Conservation (phyloP, 192 early-diverging fungal genomes). For the Coemansia furcata region DNA sequence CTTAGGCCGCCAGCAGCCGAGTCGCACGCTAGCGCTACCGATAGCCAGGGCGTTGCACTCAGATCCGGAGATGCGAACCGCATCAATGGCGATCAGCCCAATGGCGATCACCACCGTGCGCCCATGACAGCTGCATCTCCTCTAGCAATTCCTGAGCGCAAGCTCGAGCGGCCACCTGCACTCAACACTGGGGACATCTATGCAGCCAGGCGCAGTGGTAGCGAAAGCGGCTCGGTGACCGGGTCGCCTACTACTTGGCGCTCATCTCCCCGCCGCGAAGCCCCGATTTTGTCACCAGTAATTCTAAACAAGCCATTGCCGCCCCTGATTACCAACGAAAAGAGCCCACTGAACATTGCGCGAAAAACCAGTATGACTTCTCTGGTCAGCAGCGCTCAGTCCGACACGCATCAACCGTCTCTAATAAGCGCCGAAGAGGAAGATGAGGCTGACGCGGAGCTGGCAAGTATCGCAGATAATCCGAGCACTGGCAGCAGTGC, state of each 20-base stretch:
- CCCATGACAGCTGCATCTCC: constrained; percentile 9
- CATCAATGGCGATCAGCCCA: neutral
- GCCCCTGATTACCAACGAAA: constrained; percentile 1
- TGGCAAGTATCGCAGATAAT: neutral
- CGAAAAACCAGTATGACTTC: constrained; percentile 15
- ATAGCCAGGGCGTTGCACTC: neutral
- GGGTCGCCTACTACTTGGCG: constrained; percentile 6
- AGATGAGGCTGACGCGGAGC: neutral
- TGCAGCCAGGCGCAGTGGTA: neutral
- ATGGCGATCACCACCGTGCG: neutral
- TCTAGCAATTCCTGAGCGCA: constrained; percentile 13
- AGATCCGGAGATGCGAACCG: neutral
- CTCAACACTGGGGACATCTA: neutral
- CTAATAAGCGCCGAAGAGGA: neutral
- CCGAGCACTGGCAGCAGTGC: neutral
- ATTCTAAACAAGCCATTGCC: constrained; percentile 44
- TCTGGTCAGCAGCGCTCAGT: neutral
- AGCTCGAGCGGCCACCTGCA: neutral
- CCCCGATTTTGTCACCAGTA: constrained; percentile 4
- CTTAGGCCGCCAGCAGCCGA: constrained; percentile 18
- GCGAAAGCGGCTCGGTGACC: neutral
- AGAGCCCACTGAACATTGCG: constrained; percentile 1
- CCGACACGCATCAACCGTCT: neutral
- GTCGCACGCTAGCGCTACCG: neutral
- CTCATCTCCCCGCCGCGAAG: neutral